These are phyloP conservation scores for Auricularia cornea DNA, from an alignment of 768 basidiomycete species.

Conservation along the genomic window DNA sequence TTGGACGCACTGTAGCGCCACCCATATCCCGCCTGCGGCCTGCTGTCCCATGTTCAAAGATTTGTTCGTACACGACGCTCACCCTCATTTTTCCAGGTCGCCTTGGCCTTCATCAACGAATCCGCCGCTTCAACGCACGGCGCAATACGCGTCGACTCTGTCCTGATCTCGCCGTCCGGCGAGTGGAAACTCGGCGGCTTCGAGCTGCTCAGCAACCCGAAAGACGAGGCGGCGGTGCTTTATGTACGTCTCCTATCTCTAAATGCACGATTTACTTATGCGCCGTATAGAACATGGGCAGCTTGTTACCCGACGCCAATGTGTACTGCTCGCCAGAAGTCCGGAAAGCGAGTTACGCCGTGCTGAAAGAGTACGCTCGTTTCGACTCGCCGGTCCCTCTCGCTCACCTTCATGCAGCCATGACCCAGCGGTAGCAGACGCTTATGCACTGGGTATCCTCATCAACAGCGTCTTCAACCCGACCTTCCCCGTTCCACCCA, in stretches of 20 bases:
- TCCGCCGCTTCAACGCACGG: conserved; percentile 78
- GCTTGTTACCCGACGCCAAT: conserved; percentile 51
- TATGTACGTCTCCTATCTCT: conserved; percentile 67
- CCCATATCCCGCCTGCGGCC: too few species aligned
- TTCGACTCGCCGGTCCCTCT: conserved; percentile 15
- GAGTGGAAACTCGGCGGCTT: conserved; percentile 98
- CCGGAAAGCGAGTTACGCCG: conserved; percentile 76
- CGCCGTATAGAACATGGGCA: conserved; percentile 51
- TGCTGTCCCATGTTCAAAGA: too few species aligned
- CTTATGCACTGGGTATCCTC: conserved; percentile 82
- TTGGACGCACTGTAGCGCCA: too few species aligned
- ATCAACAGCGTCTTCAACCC: conserved; percentile 87
- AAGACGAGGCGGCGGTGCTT: conserved; percentile 67
- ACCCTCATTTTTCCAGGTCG: conserved; percentile 45
- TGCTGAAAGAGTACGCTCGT: conserved; percentile 65
- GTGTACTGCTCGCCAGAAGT: conserved; percentile 75
- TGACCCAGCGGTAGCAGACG: conserved; percentile 62
- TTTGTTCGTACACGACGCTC: too few species aligned
- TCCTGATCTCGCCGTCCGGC: conserved; percentile 87
- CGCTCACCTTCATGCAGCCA: conserved; percentile 32
- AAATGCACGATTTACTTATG: background rate
- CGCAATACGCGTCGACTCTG: conserved; percentile 58
- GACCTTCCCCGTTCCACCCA: conserved; percentile 57
- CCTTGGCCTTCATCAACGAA: conserved; percentile 84
- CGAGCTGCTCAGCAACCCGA: conserved; percentile 77